Percentiles rank a stretch among this genome's conserved stretches.
Evolutionary conservation across 129 eudicot species (phyloP).

Genomic region (Arctium minus): DNA sequence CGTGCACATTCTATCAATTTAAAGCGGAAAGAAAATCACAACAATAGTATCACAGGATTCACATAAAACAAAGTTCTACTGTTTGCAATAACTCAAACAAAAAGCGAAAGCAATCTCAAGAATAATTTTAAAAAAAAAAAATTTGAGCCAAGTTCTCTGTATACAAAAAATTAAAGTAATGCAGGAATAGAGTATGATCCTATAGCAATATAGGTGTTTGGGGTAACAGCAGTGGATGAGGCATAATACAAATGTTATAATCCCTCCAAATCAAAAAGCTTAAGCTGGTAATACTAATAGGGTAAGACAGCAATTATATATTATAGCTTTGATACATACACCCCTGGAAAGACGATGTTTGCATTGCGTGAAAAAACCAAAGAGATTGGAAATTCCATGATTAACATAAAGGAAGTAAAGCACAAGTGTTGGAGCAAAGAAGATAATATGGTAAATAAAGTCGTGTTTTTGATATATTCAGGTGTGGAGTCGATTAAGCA

Average conservation of each 20-base stretch:
- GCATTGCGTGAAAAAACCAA: neutral
- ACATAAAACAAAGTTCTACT: neutral
- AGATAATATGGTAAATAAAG: no score
- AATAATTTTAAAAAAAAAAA: neutral
- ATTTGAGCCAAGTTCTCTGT: neutral
- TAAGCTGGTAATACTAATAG: neutral
- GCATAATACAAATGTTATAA: neutral
- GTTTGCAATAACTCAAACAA: slow-evolving; percentile 3
- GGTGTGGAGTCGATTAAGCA: neutral
- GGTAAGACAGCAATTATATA: neutral
- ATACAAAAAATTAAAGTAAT: neutral
- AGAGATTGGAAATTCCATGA: neutral
- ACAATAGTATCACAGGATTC: neutral
- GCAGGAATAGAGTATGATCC: neutral
- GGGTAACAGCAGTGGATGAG: neutral
- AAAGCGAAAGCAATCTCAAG: neutral
- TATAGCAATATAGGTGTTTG: neutral
- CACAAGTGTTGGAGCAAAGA: neutral
- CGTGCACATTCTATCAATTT: slow-evolving; percentile 21
- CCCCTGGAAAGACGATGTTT: no score
- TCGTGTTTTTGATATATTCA: neutral
- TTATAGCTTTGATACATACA: no score
- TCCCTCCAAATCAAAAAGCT: neutral
- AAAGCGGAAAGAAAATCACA: neutral
- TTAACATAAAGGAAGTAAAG: neutral